Evolutionary conservation across 768 basidiomycete genomes (phyloP), one percentile per base, ranked within the genome.

Genomic region (Saitozyma sp.): DNA sequence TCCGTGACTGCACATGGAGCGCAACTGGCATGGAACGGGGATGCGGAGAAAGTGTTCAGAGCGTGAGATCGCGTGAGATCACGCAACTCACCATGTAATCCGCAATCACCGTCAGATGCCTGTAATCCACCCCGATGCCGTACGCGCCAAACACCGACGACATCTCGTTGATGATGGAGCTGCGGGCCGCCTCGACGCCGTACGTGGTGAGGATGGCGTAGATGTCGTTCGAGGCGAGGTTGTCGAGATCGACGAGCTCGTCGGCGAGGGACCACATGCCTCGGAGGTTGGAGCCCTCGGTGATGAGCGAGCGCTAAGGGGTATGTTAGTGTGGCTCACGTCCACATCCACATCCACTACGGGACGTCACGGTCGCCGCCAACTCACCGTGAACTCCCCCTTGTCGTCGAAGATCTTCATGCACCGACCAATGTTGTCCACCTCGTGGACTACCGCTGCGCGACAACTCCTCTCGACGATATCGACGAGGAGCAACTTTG

Each of bases 21-120:
- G n/a, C n/a, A n/a, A n/a, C n/a, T n/a, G n/a, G n/a, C n/a, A n/a
- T n/a, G n/a, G n/a, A n/a, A n/a, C n/a, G n/a, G n/a, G n/a, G n/a
- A n/a, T n/a, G n/a, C n/a, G n/a, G n/a, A n/a, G n/a, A n/a, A n/a
- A n/a, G n/a, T n/a, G n/a, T n/a, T n/a, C n/a, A n/a, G n/a, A n/a
- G n/a, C n/a, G n/a, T n/a, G 42, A 37, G 54, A 17, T n/a, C 16
- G 9, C 17, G 20, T 48, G n/a, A n/a, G n/a, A n/a, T n/a, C n/a
- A n/a, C n/a, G n/a, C n/a, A 55, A 72, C 88, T 69, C 74, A 95
- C 95, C 96, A 99, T 99, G 79, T 98, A 99, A 79, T 99, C 96
- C 13, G 96, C 96, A 78, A 99, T 96, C 66, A 99, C 84, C 71
- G 95, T 92, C 53, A 98, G 83, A 82, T 99, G 96, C 52, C 96